Evolutionary conservation across 1,139 yeast genomes (phyloP), one percentile per base, ranked within the genome.

Genomic region (Lizanozyma gosingica): DNA sequence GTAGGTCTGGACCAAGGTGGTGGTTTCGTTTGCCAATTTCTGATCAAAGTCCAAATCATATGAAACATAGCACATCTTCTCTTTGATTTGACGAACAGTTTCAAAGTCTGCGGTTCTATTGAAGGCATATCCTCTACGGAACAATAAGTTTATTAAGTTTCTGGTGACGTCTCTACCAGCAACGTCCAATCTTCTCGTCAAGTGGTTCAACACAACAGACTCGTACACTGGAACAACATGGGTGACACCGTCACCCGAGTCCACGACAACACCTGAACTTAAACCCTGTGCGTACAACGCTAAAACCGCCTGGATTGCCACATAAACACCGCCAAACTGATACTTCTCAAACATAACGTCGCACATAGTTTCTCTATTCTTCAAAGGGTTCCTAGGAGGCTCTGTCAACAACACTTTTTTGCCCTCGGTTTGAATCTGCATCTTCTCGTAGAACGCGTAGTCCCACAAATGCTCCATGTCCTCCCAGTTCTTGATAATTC

Each of bases 401-500:
- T 92, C 98, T 2, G 98, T 92, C 47, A 92, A 71, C 51, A 92
- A 71, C 37, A 92, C 78, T 63, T 90, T 90, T 52, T 79, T 77
- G 33, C 92, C 95, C 35, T 76, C 65, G 15, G 94, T 80, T 53
- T 80, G 79, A 38, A 83, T 67, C 57, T 87, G 77, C 87, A 92
- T 82, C 54, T 85, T 78, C 51, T 92, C 95, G 63, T 83, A 84
- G 62, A 92, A 92, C 18, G 97, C 94, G 62, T 92, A 92, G 64
- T 92, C 97, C 99, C 99, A 92, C 47, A 92, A 73, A 54, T 90
- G 94, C 54, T 87, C 95, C 97, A 94, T 92, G 59, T 92, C 98
- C 55, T 90, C 95, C 98, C 98, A 92, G 60, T 92, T 88, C 59
- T 83, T 83, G 60, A 92, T 90, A 54, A 94, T 87, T 55, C 99